phyloP scores from a whole-genome alignment of 2,329 filamentous ascomycete species.

The Xylaria sp. region DNA sequence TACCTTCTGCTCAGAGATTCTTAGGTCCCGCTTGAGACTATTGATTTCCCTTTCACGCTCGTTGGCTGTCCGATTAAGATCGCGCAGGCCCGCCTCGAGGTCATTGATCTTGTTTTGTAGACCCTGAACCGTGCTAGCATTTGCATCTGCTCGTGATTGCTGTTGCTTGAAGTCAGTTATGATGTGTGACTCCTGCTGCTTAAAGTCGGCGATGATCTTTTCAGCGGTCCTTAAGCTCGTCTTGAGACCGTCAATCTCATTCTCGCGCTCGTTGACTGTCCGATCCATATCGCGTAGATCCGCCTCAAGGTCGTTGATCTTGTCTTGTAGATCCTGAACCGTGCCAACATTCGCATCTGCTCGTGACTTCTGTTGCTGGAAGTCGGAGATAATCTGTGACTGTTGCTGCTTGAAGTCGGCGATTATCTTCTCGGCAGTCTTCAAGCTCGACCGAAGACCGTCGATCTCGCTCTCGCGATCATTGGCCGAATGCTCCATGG shows the following conservation, averaged over 20 bases:
- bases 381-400: not conserved
- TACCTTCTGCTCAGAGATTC: not conserved
- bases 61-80: not conserved
- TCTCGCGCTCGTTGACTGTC: not conserved
- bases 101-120: constrained; percentile 40
- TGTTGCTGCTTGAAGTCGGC: not conserved
- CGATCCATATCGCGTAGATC: not conserved
- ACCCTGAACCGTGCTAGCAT: constrained; percentile 49
- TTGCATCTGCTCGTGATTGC: constrained; percentile 10
- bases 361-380: not conserved
- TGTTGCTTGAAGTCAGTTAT: constrained; percentile 53
- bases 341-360: not conserved
- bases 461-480: not conserved
- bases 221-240: constrained; percentile 32
- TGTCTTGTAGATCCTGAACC: not conserved
- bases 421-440: not conserved
- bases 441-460: not conserved
- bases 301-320: not conserved
- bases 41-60: not conserved
- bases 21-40: not conserved
- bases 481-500: not conserved
- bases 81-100: not conserved
- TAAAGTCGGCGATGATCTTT: constrained; percentile 47
- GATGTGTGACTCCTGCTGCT: constrained; percentile 44
- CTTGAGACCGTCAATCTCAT: not conserved